Conservation (phyloP, 352 stramenopile species). For the Phytophthora pluvialis region DNA sequence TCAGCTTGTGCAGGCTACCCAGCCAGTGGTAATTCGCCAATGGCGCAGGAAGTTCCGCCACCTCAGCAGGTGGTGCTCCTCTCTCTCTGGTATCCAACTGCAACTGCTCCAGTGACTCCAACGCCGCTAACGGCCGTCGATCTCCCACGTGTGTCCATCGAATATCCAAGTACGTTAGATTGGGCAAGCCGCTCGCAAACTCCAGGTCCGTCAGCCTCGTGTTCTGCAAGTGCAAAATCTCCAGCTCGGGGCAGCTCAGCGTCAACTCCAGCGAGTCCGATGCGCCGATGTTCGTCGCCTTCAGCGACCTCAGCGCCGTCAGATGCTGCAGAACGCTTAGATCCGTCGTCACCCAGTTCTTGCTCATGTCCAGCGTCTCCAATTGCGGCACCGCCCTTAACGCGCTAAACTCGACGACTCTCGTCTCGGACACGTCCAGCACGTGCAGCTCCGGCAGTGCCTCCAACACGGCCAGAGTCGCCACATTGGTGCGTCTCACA, state of each 20-base stretch:
- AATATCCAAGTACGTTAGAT: slow-evolving; percentile 51
- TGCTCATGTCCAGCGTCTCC: slow-evolving; percentile 52
- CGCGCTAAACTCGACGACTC: slow-evolving; percentile 45
- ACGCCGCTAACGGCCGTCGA: slow-evolving; percentile 35
- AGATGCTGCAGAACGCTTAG: slow-evolving; percentile 38
- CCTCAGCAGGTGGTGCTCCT: slow-evolving; percentile 9
- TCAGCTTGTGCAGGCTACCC: slow-evolving; percentile 36
- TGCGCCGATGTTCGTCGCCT: slow-evolving; percentile 40
- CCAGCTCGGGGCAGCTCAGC: slow-evolving; percentile 39
- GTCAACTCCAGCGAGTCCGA: slow-evolving; percentile 41
- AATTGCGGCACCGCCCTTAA: slow-evolving; percentile 28
- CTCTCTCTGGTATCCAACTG: slow-evolving; percentile 44
- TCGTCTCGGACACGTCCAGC: slow-evolving; percentile 54
- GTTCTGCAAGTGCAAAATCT: slow-evolving; percentile 49
- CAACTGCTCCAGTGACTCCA: slow-evolving; percentile 47
- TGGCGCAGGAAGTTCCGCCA: background rate
- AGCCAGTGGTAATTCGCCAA: slow-evolving; percentile 39
- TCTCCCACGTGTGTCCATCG: slow-evolving; percentile 47
- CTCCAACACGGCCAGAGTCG: slow-evolving; percentile 36
- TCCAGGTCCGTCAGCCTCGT: slow-evolving; percentile 48
- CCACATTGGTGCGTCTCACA: slow-evolving; percentile 43
- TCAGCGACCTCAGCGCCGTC: slow-evolving; percentile 39
- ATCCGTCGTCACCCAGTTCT: slow-evolving; percentile 51
- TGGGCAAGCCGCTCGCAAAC: slow-evolving; percentile 30
- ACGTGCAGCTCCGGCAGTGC: slow-evolving; percentile 33